These are phyloP conservation scores for Alternaria triticimaculans DNA, from an alignment of 2,329 filamentous ascomycete species.

Conservation along the genomic window DNA sequence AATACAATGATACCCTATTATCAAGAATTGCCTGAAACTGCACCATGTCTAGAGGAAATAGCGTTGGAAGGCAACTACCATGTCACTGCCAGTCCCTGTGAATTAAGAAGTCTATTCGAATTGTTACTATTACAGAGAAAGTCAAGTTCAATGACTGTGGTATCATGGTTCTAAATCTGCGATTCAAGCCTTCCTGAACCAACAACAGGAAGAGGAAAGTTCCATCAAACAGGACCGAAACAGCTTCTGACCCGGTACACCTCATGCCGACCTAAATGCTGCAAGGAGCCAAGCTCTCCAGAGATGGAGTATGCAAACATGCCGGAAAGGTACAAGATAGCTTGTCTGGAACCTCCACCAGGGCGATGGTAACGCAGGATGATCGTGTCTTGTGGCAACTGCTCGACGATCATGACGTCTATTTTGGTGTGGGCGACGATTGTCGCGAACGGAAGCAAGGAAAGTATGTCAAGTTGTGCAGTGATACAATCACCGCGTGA, in stretches of 20 bases:
- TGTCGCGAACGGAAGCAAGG: not conserved
- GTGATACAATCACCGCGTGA: conserved; percentile 64
- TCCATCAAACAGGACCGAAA: not conserved
- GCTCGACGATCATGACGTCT: not conserved
- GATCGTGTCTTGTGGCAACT: not conserved
- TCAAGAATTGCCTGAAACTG: not conserved
- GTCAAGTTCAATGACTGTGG: conserved; percentile 9
- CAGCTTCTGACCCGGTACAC: not conserved
- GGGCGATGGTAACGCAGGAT: not conserved
- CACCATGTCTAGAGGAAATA: not conserved
- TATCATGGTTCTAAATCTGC: conserved; percentile 7
- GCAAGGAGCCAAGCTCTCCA: not conserved
- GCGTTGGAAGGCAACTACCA: not conserved
- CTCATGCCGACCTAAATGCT: not conserved
- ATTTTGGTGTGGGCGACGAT: not conserved
- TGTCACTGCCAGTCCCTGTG: not conserved
- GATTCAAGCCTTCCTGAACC: not conserved
- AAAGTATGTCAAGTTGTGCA: not conserved
- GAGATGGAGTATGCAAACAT: not conserved
- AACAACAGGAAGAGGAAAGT: not conserved
- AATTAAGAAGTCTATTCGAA: not conserved
- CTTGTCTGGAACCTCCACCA: not conserved
- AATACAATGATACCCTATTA: conserved; percentile 19
- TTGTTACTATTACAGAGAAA: conserved; percentile 2
- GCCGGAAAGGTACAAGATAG: not conserved